Evolutionary conservation across 306 rosid genomes (phyloP).

Genomic region (Dicorynia guianensis): DNA sequence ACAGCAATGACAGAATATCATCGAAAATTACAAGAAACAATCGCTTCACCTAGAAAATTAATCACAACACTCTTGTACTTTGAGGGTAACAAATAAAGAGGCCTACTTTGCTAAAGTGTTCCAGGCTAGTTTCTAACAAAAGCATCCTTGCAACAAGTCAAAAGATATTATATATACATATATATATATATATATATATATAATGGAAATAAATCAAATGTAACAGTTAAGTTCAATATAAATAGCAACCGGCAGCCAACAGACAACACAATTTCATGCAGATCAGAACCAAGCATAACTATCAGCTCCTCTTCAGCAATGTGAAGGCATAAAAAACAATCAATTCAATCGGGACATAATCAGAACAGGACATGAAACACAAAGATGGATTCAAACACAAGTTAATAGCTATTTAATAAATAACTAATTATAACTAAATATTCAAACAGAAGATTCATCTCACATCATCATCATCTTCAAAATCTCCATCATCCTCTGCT

Average conservation of each 20-base stretch:
- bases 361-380: background rate
- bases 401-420: slow-evolving; percentile 2
- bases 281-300: background rate
- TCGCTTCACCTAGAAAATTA: background rate
- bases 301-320: slow-evolving; percentile 28
- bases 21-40: background rate
- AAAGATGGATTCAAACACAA: background rate
- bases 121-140: background rate
- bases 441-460: slow-evolving; percentile 43
- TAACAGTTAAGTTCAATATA: slow-evolving; percentile 4
- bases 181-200: no score
- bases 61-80: background rate
- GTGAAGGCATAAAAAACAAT: slow-evolving; percentile 20
- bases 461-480: slow-evolving; percentile 89
- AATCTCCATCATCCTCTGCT: slow-evolving; percentile 65
- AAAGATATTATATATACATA: no score
- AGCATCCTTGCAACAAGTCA: background rate
- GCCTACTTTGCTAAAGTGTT: background rate
- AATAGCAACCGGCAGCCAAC: slow-evolving; percentile 1
- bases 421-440: background rate
- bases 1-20: background rate
- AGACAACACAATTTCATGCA: slow-evolving; percentile 16
- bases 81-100: background rate
- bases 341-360: slow-evolving; percentile 13
- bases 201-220: background rate